phyloP scores from a whole-genome alignment of 331 rosid species.

The Acacia pycnantha region DNA sequence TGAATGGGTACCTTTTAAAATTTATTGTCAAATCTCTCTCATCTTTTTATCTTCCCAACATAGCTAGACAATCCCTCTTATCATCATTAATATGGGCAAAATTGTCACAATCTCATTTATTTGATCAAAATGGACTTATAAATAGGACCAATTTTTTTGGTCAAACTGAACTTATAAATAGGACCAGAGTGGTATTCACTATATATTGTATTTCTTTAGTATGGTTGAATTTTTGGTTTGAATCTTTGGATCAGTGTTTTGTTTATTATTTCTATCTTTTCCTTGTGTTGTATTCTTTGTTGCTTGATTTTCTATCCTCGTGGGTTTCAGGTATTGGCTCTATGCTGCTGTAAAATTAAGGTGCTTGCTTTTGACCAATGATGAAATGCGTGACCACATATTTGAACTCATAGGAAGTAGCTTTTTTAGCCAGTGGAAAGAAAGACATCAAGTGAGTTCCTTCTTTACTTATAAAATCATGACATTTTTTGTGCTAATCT shows the following conservation, averaged over 20 bases:
- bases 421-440: constrained; percentile 92
- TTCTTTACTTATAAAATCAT: constrained; percentile 10
- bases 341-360: constrained; percentile 80
- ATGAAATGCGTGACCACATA: constrained; percentile 97
- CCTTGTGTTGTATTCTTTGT: background rate
- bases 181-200: too few species aligned
- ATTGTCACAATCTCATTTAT: too few species aligned
- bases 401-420: constrained; percentile 83
- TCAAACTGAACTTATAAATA: too few species aligned
- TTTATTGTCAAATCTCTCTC: too few species aligned
- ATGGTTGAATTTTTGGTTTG: constrained; percentile 13
- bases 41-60: too few species aligned
- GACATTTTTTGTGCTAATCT: background rate
- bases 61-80: too few species aligned
- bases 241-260: constrained; percentile 12
- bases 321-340: constrained; percentile 80
- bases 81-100: too few species aligned
- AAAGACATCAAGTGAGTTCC: constrained; percentile 78
- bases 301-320: background rate
- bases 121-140: too few species aligned
- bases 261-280: background rate
- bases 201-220: background rate
- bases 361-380: constrained; percentile 89
- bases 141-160: too few species aligned
- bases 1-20: too few species aligned